phyloP scores from a whole-genome alignment of 306 rosid genomes.

The Cajanus cajan region DNA sequence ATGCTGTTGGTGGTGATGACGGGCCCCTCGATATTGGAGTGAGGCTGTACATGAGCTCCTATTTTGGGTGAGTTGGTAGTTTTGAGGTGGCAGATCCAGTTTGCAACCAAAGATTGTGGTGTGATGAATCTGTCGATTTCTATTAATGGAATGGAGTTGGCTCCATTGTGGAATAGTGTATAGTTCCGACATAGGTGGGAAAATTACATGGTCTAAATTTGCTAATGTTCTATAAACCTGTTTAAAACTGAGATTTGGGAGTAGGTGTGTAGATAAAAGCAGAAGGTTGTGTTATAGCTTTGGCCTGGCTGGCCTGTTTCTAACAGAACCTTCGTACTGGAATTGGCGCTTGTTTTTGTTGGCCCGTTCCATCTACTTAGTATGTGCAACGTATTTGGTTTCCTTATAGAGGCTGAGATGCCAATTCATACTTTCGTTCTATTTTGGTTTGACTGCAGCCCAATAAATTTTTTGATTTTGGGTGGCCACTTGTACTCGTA shows the following conservation, averaged over 20 bases:
- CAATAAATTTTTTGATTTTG: slow-evolving; percentile 39
- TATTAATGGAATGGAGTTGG: slow-evolving; percentile 8
- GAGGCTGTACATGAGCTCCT: slow-evolving; percentile 80
- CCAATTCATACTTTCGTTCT: slow-evolving; percentile 22
- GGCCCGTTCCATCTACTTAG: slow-evolving; percentile 50
- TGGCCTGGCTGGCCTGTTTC: slow-evolving; percentile 36
- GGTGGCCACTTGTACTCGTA: slow-evolving; percentile 30
- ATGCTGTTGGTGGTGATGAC: slow-evolving; percentile 81
- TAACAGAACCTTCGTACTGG: slow-evolving; percentile 53
- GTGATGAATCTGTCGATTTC: slow-evolving; percentile 15
- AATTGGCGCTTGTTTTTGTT: slow-evolving; percentile 60
- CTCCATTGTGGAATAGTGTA: slow-evolving; percentile 45
- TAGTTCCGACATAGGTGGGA: slow-evolving; percentile 39
- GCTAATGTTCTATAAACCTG: slow-evolving; percentile 34
- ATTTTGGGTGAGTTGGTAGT: slow-evolving; percentile 44
- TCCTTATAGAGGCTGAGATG: slow-evolving; percentile 21
- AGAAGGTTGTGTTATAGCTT: slow-evolving; percentile 38
- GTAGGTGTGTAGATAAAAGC: slow-evolving; percentile 36
- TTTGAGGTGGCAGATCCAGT: slow-evolving; percentile 9
- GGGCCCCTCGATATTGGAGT: slow-evolving; percentile 80
- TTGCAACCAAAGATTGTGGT: not conserved
- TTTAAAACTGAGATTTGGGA: slow-evolving; percentile 26
- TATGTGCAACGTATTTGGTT: slow-evolving; percentile 1
- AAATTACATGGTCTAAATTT: slow-evolving; percentile 16
- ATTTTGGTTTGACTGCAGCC: slow-evolving; percentile 24